Base-by-base conservation (phyloP, 768 basidiomycete species). In the Cystobasidium tubakii region DNA sequence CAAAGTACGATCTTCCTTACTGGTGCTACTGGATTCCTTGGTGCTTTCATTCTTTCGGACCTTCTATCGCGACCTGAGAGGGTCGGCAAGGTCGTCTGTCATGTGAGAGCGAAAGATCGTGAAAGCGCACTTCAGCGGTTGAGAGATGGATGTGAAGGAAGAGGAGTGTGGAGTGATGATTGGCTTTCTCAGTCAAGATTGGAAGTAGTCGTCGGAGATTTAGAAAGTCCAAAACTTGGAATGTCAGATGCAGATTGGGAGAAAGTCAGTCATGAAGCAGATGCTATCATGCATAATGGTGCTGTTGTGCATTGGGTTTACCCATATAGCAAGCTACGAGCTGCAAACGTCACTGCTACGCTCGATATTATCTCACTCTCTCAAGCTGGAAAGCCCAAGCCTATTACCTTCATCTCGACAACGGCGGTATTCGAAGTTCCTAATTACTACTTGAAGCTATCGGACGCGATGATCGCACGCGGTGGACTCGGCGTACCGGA, bases 231-330 rank as follows among this genome's bases (percentile, higher is more conserved):
- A 25, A 81, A 82, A 25, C 92, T 97, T 76, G 96, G 94, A 1
- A 82, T 96, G 67, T 83, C 83, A 31, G 80, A 85, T 17, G 82
- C 82, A 0, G 82, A 82, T 0, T 98, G 95, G 95, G 79, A 83
- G 21, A 82, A 85, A 17, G 77, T 97, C 15, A 84, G 88, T 0
- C 79, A 82, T 23, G 89, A 92, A 79, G 87, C 88, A 0, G 93
- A 98, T 79, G 88, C 86, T 0, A 84, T 99, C 39, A 78, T 98
- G 57, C 96, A 99, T 80, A 99, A 99, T 76, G 96, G 96, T 42
- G 96, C 96, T n/a, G 82, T 97, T 81, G 95, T 94, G 77, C 96
- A 99, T 79, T 99, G 96, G 96, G 91, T 99, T 1, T 99, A 96
- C 81, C 92, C 93, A 0, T 99, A 99, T 82, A 89, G 94, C 80